phyloP scores from a whole-genome alignment of 306 rosid genomes.

The Senna tora region DNA sequence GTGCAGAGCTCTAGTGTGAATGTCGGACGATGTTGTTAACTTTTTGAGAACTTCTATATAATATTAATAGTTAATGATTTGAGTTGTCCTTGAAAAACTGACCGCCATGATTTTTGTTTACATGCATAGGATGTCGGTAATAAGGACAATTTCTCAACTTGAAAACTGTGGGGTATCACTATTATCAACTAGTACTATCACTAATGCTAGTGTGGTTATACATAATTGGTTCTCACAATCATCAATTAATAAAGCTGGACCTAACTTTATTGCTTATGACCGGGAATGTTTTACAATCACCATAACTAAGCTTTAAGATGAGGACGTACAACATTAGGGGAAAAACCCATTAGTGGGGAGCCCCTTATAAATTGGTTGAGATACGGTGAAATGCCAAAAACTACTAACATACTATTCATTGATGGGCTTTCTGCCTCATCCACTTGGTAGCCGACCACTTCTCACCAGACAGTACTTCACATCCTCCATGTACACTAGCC shows the following conservation, averaged over 20 bases:
- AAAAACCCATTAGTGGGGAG: conserved; percentile 4
- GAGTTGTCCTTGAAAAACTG: background rate
- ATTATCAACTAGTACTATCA: background rate
- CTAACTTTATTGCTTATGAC: background rate
- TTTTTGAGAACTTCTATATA: background rate
- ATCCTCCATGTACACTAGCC: conserved; percentile 58
- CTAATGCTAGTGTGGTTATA: background rate
- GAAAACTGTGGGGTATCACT: background rate
- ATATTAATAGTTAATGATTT: background rate
- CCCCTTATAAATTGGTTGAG: background rate
- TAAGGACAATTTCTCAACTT: background rate
- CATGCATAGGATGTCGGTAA: background rate
- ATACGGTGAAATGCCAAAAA: conserved; percentile 14
- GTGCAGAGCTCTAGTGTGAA: background rate
- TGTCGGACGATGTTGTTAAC: background rate
- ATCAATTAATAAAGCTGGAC: background rate
- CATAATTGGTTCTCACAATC: too few relatives aligned
- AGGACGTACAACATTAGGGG: conserved; percentile 19
- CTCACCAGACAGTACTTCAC: conserved; percentile 53
- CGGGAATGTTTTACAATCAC: background rate
- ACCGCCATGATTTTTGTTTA: background rate
- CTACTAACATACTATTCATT: background rate
- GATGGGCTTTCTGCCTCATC: conserved; percentile 53
- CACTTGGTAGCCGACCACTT: conserved; percentile 65
- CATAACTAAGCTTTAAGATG: background rate